Evolutionary conservation across 139 green algal species (phyloP).

Genomic region (Micromonas commoda): DNA sequence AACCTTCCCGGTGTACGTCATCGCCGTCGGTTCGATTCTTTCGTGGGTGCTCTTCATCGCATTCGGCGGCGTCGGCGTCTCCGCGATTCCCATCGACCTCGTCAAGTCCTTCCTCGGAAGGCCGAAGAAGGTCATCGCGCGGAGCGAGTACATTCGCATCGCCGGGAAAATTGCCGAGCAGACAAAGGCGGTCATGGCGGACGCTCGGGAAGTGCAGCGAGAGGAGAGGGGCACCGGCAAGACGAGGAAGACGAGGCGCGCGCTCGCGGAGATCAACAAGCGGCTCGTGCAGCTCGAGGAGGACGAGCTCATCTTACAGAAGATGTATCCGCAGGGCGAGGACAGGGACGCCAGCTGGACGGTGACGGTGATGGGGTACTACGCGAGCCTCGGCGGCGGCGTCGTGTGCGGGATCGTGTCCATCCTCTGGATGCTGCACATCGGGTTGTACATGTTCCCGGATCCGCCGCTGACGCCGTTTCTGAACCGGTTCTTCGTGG

Average conservation of each 20-base stretch:
- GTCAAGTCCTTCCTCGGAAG: conserved; percentile 69
- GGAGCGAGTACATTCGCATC: conserved; percentile 74
- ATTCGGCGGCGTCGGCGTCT: conserved; percentile 85
- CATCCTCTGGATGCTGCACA: conserved; percentile 84
- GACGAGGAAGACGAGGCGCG: not conserved
- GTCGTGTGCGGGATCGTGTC: conserved; percentile 62
- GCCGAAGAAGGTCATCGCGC: conserved; percentile 66
- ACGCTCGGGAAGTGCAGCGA: conserved; percentile 52
- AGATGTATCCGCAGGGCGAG: conserved; percentile 66
- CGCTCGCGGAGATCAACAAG: not conserved
- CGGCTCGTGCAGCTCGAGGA: conserved; percentile 65
- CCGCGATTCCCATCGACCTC: conserved; percentile 76
- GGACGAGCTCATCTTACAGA: conserved; percentile 71
- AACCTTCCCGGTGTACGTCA: conserved; percentile 81
- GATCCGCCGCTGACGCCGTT: conserved; percentile 67
- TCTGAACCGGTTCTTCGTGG: conserved; percentile 83
- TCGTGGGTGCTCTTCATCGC: conserved; percentile 91
- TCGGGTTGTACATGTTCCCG: conserved; percentile 87
- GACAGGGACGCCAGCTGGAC: conserved; percentile 38
- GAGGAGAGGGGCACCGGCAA: conserved; percentile 56
- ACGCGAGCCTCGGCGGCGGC: conserved; percentile 44
- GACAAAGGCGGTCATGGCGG: conserved; percentile 64
- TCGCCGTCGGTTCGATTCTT: conserved; percentile 74
- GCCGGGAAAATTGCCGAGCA: conserved; percentile 62
- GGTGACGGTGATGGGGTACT: conserved; percentile 39